A percentile compares a stretch with the other conserved stretches of the same genome.
phyloP scores from a whole-genome alignment of 139 green algal genomes.

The Chlamydomonas incerta region DNA sequence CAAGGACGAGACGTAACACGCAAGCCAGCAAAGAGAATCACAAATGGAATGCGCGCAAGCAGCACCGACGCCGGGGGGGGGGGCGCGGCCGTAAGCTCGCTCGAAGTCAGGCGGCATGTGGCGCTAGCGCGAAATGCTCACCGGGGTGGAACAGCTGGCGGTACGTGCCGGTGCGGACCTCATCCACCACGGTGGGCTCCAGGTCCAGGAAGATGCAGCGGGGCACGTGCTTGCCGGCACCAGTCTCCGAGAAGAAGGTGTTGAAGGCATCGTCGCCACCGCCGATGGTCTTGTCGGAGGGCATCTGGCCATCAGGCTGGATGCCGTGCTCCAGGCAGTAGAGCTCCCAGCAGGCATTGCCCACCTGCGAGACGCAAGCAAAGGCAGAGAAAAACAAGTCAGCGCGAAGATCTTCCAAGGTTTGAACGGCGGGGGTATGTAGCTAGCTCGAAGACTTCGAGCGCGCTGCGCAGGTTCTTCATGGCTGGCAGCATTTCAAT shows the following conservation, averaged over 20 bases:
- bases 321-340: slow-evolving; percentile 99
- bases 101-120: too few relatives aligned
- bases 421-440: neutral
- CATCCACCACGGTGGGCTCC: slow-evolving; percentile 96
- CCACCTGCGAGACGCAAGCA: slow-evolving; percentile 73
- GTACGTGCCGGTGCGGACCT: slow-evolving; percentile 97
- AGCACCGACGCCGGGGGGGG: too few relatives aligned
- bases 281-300: slow-evolving; percentile 94
- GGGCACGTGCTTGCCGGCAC: slow-evolving; percentile 95
- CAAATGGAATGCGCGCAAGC: too few relatives aligned
- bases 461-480: too few relatives aligned
- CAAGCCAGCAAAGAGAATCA: too few relatives aligned
- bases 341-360: slow-evolving; percentile 99
- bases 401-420: neutral
- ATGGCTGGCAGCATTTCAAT: too few relatives aligned
- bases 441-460: too few relatives aligned
- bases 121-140: neutral
- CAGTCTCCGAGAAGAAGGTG: slow-evolving; percentile 98
- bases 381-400: neutral
- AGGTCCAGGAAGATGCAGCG: slow-evolving; percentile 95
- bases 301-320: slow-evolving; percentile 97
- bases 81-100: too few relatives aligned
- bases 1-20: too few relatives aligned
- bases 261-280: slow-evolving; percentile 94
- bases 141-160: slow-evolving; percentile 96